A percentile compares a stretch with the other conserved stretches of the same genome.
Evolutionary conservation across 345 rosid species (phyloP).

Genomic region (Eucalyptus sp.): DNA sequence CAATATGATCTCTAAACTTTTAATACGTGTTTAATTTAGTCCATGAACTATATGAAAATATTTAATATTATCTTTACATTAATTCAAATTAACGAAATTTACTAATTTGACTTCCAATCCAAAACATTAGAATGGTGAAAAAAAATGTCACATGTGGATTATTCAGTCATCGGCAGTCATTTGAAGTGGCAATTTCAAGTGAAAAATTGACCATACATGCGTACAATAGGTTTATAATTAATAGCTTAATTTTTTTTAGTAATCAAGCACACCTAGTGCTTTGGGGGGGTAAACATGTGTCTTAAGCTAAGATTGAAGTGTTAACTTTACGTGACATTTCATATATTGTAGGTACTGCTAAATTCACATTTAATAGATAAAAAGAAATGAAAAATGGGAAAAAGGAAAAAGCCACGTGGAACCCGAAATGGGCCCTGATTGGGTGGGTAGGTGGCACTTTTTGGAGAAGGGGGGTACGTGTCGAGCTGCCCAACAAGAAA

Average conservation of each 20-base stretch:
- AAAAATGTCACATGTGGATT: too few species aligned
- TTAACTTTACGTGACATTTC: neutral
- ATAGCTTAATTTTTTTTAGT: neutral
- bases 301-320: neutral
- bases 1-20: accelerated
- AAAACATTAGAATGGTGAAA: accelerated
- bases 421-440: neutral
- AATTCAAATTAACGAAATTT: too few species aligned
- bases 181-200: too few species aligned
- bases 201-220: too few species aligned
- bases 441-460: neutral
- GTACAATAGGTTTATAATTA: too few species aligned
- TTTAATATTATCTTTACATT: accelerated
- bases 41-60: too few species aligned
- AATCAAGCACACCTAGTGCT: neutral
- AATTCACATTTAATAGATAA: neutral
- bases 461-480: neutral
- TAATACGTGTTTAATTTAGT: accelerated
- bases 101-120: accelerated
- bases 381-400: neutral
- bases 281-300: too few species aligned
- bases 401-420: neutral
- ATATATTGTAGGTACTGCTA: neutral
- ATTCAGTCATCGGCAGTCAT: too few species aligned
- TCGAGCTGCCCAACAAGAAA: neutral